phyloP scores from a whole-genome alignment of 2,329 filamentous ascomycete genomes.

The Torrubiella hemipterigena region DNA sequence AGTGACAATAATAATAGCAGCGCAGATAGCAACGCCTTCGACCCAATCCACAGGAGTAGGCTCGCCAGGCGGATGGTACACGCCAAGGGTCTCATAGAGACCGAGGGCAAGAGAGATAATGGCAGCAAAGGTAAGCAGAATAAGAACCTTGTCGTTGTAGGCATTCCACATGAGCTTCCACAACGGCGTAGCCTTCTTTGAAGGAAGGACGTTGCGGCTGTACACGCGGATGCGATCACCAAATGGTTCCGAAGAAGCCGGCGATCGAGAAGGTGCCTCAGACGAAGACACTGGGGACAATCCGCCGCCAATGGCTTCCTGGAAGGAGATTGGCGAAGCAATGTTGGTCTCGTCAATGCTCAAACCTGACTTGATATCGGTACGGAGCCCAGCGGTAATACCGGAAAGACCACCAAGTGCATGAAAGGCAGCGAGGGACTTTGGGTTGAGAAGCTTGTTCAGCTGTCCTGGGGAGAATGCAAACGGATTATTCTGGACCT shows the following conservation, averaged over 20 bases:
- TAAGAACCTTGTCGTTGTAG: conserved; percentile 64
- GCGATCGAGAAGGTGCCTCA: conserved; percentile 42
- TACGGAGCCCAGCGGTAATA: conserved; percentile 60
- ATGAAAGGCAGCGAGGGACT: conserved; percentile 62
- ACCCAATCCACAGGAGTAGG: conserved; percentile 47
- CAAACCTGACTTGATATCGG: conserved; percentile 52
- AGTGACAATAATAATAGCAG: conserved; percentile 53
- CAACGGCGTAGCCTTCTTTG: conserved; percentile 50
- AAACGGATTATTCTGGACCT: conserved; percentile 56
- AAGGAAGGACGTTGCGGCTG: conserved; percentile 46
- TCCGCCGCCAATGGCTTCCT: conserved; percentile 34
- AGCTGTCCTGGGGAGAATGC: conserved; percentile 63
- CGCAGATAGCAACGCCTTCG: conserved; percentile 54
- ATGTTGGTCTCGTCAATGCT: conserved; percentile 56
- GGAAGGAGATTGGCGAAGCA: conserved; percentile 54
- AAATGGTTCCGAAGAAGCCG: conserved; percentile 1
- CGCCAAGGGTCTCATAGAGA: conserved; percentile 51
- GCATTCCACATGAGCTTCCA: conserved; percentile 54
- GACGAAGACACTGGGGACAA: conserved; percentile 26
- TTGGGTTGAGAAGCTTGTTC: conserved; percentile 69
- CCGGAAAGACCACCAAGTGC: conserved; percentile 63
- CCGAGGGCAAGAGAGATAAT: conserved; percentile 57
- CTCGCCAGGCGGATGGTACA: conserved; percentile 13
- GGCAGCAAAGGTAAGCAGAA: conserved; percentile 56
- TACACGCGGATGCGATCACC: conserved; percentile 7